Evolutionary conservation across 768 basidiomycete species (phyloP), one percentile per base, ranked within the genome.

Genomic region (Macrocybe gigantea): DNA sequence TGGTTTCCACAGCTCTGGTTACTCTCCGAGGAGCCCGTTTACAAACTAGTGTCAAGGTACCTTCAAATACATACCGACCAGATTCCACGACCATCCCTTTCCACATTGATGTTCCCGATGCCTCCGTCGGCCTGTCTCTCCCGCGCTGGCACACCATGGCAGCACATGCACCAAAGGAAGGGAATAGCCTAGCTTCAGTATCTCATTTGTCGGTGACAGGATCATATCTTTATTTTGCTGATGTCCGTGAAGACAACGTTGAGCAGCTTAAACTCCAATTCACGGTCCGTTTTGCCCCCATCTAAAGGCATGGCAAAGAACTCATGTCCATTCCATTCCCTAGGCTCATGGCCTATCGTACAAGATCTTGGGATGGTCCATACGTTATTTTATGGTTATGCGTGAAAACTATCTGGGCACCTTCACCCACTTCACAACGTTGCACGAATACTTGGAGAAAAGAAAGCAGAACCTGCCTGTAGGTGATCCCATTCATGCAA

Each of bases 361-460:
- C 67, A 88, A 85, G 61, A 70, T 74, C 1, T 67, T 92, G 45
- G 94, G 93, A 15, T 96, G 94, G 94, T 82, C 83, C 2, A 78
- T 94, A 50, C 82, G 93, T 34, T 84, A 92, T 59, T 75, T 95
- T 54, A 88, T 98, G 82, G 80, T 85, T 36, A 59, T 96, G 49
- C 82, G 87, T 40, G 92, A 95, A 58, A 97, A 97, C 64, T 98
- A 98, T 64, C 82, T 97, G 43, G 95, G 95, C 8, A 76, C 80
- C 5, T 98, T 96, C 65, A 96, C 93, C 1, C 88, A 95, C 55
- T 97, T 94, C 57, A 83, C 85, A 2, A 96, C 91, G 0, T 72
- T 92, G 37, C 78, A 76, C 14, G 95, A 98, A 68, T 95, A 92
- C 61, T 69, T 92, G 40, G 78, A 84, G 45, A 86, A 82, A 57